Evolutionary conservation across 805 yeast species (phyloP).

Genomic region (Vanderwaltozyma yarrowii): DNA sequence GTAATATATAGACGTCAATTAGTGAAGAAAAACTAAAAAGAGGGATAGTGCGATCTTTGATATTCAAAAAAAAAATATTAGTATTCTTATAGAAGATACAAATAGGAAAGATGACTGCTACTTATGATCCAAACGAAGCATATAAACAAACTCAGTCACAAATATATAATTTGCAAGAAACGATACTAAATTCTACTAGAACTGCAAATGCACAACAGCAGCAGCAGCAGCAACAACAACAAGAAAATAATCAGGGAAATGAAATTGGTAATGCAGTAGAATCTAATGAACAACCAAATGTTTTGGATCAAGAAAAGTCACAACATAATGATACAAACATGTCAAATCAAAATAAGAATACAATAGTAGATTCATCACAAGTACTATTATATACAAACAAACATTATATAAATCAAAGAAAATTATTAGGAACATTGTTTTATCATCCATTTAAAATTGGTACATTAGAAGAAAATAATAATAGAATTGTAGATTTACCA

Average conservation of each 20-base stretch:
- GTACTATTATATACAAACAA: slow-evolving; percentile 8
- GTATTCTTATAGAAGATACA: too few relatives aligned
- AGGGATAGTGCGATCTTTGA: too few relatives aligned
- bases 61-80: too few relatives aligned
- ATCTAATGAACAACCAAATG: too few relatives aligned
- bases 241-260: too few relatives aligned
- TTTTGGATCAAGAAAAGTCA: neutral
- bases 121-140: slow-evolving; percentile 5
- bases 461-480: neutral
- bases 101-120: neutral
- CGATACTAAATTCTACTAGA: slow-evolving; percentile 22
- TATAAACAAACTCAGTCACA: slow-evolving; percentile 26
- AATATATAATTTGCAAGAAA: slow-evolving; percentile 26
- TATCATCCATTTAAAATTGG: slow-evolving; percentile 18
- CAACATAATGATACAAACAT: neutral
- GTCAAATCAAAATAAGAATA: neutral
- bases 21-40: too few relatives aligned
- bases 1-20: too few relatives aligned
- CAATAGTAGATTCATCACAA: slow-evolving; percentile 8
- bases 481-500: neutral
- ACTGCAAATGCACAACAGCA: slow-evolving; percentile 2
- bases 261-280: too few relatives aligned
- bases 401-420: slow-evolving; percentile 10
- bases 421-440: slow-evolving; percentile 9
- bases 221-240: too few relatives aligned